Conservation (phyloP, 2,329 filamentous ascomycete species). For the Diaporthe ilicicola region DNA sequence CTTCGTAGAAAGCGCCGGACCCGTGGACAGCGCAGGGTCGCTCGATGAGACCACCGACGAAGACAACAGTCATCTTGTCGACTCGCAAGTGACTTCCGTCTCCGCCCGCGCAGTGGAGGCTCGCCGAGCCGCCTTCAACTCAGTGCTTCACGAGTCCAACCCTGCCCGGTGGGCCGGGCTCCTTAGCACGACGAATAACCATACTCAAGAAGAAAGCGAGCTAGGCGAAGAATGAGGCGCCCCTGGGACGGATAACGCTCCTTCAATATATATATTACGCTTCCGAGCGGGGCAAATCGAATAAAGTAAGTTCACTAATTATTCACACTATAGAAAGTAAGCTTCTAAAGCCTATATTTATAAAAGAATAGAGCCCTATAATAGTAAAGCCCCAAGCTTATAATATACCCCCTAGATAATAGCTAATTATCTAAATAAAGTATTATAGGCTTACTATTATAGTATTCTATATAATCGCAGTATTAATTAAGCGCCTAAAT, state of each 20-base stretch:
- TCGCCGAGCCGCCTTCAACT: slow-evolving; percentile 43
- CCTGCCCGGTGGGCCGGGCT: slow-evolving; percentile 38
- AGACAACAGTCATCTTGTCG: slow-evolving; percentile 28
- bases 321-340: no score
- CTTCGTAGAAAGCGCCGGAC: not conserved
- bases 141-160: slow-evolving; percentile 39
- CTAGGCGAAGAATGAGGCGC: slow-evolving; percentile 39
- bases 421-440: no score
- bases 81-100: slow-evolving; percentile 44
- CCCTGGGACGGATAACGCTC: not conserved
- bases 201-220: slow-evolving; percentile 47
- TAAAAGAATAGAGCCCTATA: no score
- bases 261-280: no score
- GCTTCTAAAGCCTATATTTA: no score
- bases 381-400: no score
- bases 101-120: slow-evolving; percentile 41
- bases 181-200: slow-evolving; percentile 51
- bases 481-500: no score
- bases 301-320: no score
- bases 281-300: no score
- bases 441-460: no score
- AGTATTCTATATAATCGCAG: no score
- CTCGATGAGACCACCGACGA: not conserved
- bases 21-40: not conserved
- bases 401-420: no score